Base-by-base conservation (phyloP, 1,284 basidiomycete genomes). In the Neonothopanus nambi region DNA sequence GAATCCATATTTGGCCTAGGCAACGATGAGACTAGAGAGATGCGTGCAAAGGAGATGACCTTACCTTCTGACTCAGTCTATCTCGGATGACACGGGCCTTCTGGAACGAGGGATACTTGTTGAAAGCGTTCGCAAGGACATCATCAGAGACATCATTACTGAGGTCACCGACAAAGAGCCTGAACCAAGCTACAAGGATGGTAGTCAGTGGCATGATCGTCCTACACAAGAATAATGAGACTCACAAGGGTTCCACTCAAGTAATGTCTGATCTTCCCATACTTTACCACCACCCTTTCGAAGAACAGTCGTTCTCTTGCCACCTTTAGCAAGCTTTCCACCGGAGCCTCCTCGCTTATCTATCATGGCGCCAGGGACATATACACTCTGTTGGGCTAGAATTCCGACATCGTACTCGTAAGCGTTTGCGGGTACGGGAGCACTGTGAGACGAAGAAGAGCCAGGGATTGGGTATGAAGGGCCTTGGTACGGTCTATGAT, bases 121-220 rank as follows among this genome's bases (percentile, higher is more conserved):
- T 87, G 72, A 99, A 99, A 3, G 96, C 95, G 62, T 92, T 92
- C 47, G 93, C 76, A 17, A 98, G 81, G 12, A 93, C 89, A 63
- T 96, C 92, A 65, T 99, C 97, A 50, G 93, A 94, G 26, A 99
- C 95, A 71, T 99, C 97, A 67, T 98, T 98, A 64, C 95, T 98
- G 38, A 99, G 80, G 70, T 99, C 96, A 46, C 97, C 97, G 20
- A 99, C 94, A 65, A 99, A 99, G 42, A 99, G 76, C 26, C 97
- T 86, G 75, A 97, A 99, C 93, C 98, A 99, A 12, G 91, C 93
- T 97, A 61, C 7, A 48, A 28, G 33, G 18, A 53, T 48, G 59
- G 60, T 35, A 57, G 56, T 54, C 35, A 54, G 50, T 33, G 8
- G 30, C 30, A 33, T 9, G 30, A 33, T 9, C 9, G 13, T 8